Percentiles rank a stretch among this genome's conserved stretches.
Evolutionary conservation across 2,329 filamentous ascomycete genomes (phyloP).

Genomic region (Beauveria rudraprayagi): DNA sequence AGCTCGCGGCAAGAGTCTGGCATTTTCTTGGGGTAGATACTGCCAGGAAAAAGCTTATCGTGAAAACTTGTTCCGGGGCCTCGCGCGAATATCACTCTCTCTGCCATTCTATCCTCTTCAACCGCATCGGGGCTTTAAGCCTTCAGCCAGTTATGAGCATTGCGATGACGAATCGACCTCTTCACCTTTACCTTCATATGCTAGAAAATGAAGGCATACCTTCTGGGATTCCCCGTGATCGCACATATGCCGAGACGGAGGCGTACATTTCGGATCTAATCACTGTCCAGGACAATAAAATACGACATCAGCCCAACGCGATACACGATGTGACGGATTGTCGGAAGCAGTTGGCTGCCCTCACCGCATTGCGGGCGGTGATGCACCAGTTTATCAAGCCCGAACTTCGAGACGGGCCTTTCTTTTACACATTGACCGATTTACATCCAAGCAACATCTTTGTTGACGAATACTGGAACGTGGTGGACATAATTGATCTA

Average conservation of each 20-base stretch:
- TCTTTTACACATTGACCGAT: constrained; percentile 26
- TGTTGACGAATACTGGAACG: constrained; percentile 24
- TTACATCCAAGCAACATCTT: constrained; percentile 30
- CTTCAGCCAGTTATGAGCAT: constrained; percentile 17
- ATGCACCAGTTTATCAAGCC: constrained; percentile 17
- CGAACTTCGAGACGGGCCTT: constrained; percentile 21
- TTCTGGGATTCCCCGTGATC: constrained; percentile 22
- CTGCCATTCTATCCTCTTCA: constrained; percentile 17
- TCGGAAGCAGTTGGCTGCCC: constrained; percentile 20
- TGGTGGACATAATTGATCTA: constrained; percentile 21
- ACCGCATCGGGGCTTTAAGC: neutral
- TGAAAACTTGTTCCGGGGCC: constrained; percentile 18
- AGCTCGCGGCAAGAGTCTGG: neutral
- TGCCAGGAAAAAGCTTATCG: constrained; percentile 14
- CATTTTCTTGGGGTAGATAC: neutral
- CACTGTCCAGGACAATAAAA: constrained; percentile 24
- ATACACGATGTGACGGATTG: constrained; percentile 21
- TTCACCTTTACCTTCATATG: constrained; percentile 22
- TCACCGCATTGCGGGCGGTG: constrained; percentile 21
- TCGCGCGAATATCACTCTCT: constrained; percentile 20
- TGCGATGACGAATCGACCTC: constrained; percentile 24
- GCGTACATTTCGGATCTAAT: constrained; percentile 25
- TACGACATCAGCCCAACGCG: constrained; percentile 26
- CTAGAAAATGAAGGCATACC: constrained; percentile 27
- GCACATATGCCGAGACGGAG: constrained; percentile 24